Evolutionary conservation across 2,329 filamentous ascomycete species (phyloP).

Genomic region (Tympanopsis confertula): DNA sequence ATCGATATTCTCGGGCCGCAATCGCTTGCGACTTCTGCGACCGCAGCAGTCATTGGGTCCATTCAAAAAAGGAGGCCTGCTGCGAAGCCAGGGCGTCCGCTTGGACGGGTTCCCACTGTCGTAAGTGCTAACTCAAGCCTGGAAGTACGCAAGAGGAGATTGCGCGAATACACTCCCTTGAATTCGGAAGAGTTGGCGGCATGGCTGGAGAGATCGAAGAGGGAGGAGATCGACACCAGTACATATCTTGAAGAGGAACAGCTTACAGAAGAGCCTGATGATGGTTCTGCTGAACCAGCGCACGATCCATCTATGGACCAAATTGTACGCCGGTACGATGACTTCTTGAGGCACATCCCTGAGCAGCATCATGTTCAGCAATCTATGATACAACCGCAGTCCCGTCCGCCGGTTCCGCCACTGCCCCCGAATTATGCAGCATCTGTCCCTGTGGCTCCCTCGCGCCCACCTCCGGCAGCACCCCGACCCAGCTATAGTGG

Average conservation of each 20-base stretch:
- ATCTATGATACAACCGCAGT: slow-evolving; percentile 36
- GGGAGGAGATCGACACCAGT: slow-evolving; percentile 20
- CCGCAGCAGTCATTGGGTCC: slow-evolving; percentile 32
- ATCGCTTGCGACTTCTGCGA: slow-evolving; percentile 36
- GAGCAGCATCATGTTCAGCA: slow-evolving; percentile 41
- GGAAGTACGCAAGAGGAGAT: slow-evolving; percentile 39
- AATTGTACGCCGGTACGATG: slow-evolving; percentile 45
- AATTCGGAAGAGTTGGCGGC: slow-evolving; percentile 47
- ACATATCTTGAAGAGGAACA: slow-evolving; percentile 14
- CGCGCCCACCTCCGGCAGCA: slow-evolving; percentile 33
- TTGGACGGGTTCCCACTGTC: slow-evolving; percentile 38
- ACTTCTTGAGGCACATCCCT: slow-evolving; percentile 50
- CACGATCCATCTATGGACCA: slow-evolving; percentile 14
- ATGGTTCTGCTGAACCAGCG: slow-evolving; percentile 15
- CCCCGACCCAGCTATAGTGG: slow-evolving; percentile 47
- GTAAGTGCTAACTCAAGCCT: slow-evolving; percentile 35
- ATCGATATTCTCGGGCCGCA: slow-evolving; percentile 47
- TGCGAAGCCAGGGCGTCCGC: slow-evolving; percentile 23
- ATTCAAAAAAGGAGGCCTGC: slow-evolving; percentile 12
- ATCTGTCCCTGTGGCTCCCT: slow-evolving; percentile 31
- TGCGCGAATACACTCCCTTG: slow-evolving; percentile 47
- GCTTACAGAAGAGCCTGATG: slow-evolving; percentile 21
- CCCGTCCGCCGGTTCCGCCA: slow-evolving; percentile 16
- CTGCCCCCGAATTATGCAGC: slow-evolving; percentile 13
- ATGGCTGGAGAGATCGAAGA: slow-evolving; percentile 47